Base-by-base conservation (phyloP, 202 grass and related monocot genomes). In the Zoysia matrella region DNA sequence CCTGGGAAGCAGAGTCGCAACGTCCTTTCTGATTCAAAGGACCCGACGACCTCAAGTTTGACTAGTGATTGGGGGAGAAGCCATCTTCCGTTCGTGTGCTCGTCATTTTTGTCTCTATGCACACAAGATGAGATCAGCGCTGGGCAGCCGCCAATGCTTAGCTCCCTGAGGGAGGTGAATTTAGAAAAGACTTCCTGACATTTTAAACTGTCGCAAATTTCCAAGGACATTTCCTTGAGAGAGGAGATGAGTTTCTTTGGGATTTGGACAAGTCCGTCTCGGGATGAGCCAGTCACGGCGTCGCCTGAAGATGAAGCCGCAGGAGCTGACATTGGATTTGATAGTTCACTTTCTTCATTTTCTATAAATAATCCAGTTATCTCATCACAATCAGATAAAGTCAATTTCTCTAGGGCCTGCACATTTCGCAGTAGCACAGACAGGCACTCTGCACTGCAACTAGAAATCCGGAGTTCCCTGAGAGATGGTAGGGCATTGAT, bases 151-250 rank as follows among this genome's bases (percentile, higher is more conserved):
- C 0, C 0, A 44, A 86, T 44, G 0, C 0, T 0, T 62, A 86
- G 5, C 52, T 53, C 2, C 44, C 74, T 52, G 36, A 86, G 83
- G 22, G 83, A 80, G 13, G 69, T 60, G 52, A 86, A 68, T n/a
- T 1, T 4, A 50, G 60, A 39, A 3, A 86, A 60, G 14, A 14
- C 5, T 15, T 44, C 11, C 22, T 30, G 39, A 48, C 67, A 74
- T 56, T 18, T 57, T 3, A 68, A 13, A 53, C 2, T 2, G 1
- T 0, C 0, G 7, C 70, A 73, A 0, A 0, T 0, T 0, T 0
- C 0, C 15, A 80, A 22, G 8, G 1, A 3, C 15, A 86, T 4
- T 16, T 5, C n/a, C 36, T 61, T 60, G 15, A 86, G 62, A 60
- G 61, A 73, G 0, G 44, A 5, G 10, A 57, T 0, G 1, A 40